Conservation (phyloP, 768 basidiomycete species). For the Artomyces pyxidatus region DNA sequence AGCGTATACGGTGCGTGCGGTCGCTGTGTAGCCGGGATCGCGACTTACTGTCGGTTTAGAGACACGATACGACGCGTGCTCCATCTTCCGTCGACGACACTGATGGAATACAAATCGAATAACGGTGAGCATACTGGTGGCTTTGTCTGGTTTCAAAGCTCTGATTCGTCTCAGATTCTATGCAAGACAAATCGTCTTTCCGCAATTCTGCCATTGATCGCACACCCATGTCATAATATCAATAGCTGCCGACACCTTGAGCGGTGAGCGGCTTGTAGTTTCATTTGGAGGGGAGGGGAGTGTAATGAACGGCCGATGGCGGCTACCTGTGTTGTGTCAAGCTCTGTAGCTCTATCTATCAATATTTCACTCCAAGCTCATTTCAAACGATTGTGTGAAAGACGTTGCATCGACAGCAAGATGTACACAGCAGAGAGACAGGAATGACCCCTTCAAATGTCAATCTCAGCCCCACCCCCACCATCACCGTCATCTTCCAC, state of each 20-base stretch:
- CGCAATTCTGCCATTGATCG: constrained; percentile 29
- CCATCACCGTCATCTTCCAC: constrained; percentile 38
- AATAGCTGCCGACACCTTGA: too few relatives aligned
- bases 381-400: too few relatives aligned
- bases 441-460: too few relatives aligned
- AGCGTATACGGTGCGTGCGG: constrained; percentile 67
- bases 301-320: too few relatives aligned
- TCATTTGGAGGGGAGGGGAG: too few relatives aligned
- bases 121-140: constrained; percentile 56
- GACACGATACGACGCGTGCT: constrained; percentile 75
- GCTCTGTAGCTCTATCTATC: too few relatives aligned
- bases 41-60: constrained; percentile 29
- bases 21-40: not conserved
- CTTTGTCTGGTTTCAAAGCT: not conserved
- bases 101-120: constrained; percentile 95
- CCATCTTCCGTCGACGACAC: constrained; percentile 64
- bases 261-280: too few relatives aligned
- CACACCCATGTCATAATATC: constrained; percentile 24
- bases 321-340: too few relatives aligned
- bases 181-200: constrained; percentile 85
- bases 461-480: not conserved
- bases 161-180: constrained; percentile 50
- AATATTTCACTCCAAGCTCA: too few relatives aligned
- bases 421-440: too few relatives aligned
- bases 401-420: too few relatives aligned